phyloP scores from a whole-genome alignment of 2,329 filamentous ascomycete species.

The Trichoderma sp. region DNA sequence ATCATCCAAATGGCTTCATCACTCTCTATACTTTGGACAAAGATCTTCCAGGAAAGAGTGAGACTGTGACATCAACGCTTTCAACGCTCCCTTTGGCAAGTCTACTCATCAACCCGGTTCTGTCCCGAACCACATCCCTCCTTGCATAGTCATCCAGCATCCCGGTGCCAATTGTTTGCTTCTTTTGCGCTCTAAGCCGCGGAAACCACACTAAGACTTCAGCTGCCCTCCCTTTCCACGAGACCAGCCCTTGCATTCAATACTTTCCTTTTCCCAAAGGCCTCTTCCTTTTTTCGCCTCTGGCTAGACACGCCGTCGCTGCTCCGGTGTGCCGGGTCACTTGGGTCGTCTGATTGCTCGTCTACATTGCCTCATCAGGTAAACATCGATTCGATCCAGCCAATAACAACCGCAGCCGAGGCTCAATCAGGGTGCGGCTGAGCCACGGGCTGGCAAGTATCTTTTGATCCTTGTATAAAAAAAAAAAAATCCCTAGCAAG shows the following conservation, averaged over 20 bases:
- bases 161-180: constrained; percentile 1
- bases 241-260: not conserved
- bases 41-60: not conserved
- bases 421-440: constrained; percentile 14
- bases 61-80: not conserved
- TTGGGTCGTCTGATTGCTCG: not conserved
- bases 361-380: constrained; percentile 27
- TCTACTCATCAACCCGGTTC: not conserved
- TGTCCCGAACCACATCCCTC: not conserved
- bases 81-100: not conserved
- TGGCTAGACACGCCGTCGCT: not conserved
- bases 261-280: not conserved
- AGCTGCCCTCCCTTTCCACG: not conserved
- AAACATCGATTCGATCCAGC: constrained; percentile 2
- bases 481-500: not conserved
- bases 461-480: constrained; percentile 1
- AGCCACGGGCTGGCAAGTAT: constrained; percentile 7
- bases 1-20: not conserved
- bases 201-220: not conserved
- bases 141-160: not conserved
- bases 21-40: not conserved
- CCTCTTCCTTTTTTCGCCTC: not conserved
- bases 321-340: not conserved
- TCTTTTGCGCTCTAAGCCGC: constrained; percentile 1
- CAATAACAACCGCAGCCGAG: constrained; percentile 15